Conservation (phyloP, 176 grass and related monocot species). For the Bolboschoenus planiculmis region DNA sequence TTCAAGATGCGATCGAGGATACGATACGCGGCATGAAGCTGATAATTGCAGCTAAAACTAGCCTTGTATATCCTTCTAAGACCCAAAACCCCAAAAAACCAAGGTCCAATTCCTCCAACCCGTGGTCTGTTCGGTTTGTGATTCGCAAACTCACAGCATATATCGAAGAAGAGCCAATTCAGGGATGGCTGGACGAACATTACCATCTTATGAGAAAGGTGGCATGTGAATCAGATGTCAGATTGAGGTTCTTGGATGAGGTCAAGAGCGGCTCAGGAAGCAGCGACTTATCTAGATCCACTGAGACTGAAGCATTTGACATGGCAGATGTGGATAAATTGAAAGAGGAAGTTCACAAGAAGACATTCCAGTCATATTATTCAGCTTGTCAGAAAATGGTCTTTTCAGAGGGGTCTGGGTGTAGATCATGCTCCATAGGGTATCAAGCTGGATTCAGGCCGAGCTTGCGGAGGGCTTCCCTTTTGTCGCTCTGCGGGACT, state of each 20-base stretch:
- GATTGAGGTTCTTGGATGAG: conserved; percentile 83
- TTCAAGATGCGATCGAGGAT: conserved; percentile 96
- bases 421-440: conserved; percentile 55
- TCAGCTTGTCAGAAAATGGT: conserved; percentile 72
- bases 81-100: conserved; percentile 60
- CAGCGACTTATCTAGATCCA: conserved; percentile 39
- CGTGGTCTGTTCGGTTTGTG: conserved; percentile 86
- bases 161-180: conserved; percentile 97
- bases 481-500: conserved; percentile 86
- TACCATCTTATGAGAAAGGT: conserved; percentile 88
- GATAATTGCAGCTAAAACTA: conserved; percentile 67
- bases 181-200: conserved; percentile 98
- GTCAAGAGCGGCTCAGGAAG: conserved; percentile 36
- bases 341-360: conserved; percentile 78
- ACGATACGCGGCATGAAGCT: conserved; percentile 85
- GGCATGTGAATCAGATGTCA: conserved; percentile 66
- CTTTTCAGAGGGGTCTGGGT: conserved; percentile 78
- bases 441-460: conserved; percentile 87
- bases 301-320: conserved; percentile 53
- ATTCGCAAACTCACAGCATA: conserved; percentile 76
- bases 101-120: conserved; percentile 47
- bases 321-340: conserved; percentile 46
- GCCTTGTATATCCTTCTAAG: conserved; percentile 44
- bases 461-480: conserved; percentile 67
- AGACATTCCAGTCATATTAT: conserved; percentile 85